These are phyloP conservation scores for Penicillium canescens DNA, from an alignment of 495 filamentous ascomycete species.

Conservation along the genomic window DNA sequence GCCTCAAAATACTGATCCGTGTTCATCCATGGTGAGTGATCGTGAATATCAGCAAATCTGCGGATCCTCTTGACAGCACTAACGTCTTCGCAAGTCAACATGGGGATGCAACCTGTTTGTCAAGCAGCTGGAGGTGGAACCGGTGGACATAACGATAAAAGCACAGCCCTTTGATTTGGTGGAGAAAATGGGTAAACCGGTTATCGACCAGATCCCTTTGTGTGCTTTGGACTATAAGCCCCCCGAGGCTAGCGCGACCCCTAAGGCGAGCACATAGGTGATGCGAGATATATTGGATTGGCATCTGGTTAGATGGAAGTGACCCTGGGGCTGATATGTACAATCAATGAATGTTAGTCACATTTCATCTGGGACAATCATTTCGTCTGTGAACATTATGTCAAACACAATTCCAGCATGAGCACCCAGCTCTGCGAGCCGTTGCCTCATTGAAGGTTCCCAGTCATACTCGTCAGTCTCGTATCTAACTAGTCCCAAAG, in stretches of 20 bases:
- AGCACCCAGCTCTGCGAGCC: conserved; percentile 1
- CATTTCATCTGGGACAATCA: neutral
- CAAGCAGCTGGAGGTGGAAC: neutral
- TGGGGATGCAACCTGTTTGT: conserved; percentile 13
- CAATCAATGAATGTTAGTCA: neutral
- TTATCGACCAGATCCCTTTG: neutral
- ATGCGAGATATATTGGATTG: neutral
- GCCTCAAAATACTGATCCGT: neutral
- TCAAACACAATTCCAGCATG: conserved; percentile 4
- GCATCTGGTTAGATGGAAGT: neutral
- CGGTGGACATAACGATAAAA: neutral
- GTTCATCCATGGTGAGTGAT: neutral
- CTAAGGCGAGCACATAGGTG: neutral
- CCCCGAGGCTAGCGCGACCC: neutral
- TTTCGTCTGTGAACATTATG: neutral
- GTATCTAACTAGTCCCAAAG: conserved; percentile 3
- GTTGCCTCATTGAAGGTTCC: neutral
- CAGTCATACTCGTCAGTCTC: neutral
- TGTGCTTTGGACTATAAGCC: neutral
- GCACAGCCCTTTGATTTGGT: neutral
- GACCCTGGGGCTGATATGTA: neutral
- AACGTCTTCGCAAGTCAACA: neutral
- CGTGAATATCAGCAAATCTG: neutral
- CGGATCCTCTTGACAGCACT: neutral
- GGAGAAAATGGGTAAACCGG: neutral